Percentiles rank a stretch among this genome's conserved stretches.
These are phyloP conservation scores for sorghum (Sorghum bicolor) DNA, from an alignment of 176 grass and related monocot genomes.

Conservation along the genomic window Sorghum_bicolor_NCBIv3 NC_012877.2:2674501-2675000, in stretches of 20 bases:
- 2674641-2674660: background rate
- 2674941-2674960: background rate
- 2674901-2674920: background rate
- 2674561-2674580: background rate
- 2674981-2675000: background rate
- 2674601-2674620: too few relatives aligned
- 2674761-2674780: background rate
- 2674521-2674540: constrained; percentile 47
- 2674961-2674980: background rate
- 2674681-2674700: background rate
- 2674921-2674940: background rate
- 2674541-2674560: background rate
- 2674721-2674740: background rate
- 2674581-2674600: too few relatives aligned
- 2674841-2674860: constrained; percentile 94
- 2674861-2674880: constrained; percentile 76
- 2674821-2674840: constrained; percentile 78
- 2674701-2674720: background rate
- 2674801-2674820: constrained; percentile 81
- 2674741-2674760: background rate
- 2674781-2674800: constrained; percentile 37
- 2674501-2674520: constrained; percentile 99
- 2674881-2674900: constrained; percentile 27
- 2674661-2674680: background rate
- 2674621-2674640: too few relatives aligned